Evolutionary conservation across 75 land plant species (phyloP).

Genomic region (Adiantum capillusveneris): DNA sequence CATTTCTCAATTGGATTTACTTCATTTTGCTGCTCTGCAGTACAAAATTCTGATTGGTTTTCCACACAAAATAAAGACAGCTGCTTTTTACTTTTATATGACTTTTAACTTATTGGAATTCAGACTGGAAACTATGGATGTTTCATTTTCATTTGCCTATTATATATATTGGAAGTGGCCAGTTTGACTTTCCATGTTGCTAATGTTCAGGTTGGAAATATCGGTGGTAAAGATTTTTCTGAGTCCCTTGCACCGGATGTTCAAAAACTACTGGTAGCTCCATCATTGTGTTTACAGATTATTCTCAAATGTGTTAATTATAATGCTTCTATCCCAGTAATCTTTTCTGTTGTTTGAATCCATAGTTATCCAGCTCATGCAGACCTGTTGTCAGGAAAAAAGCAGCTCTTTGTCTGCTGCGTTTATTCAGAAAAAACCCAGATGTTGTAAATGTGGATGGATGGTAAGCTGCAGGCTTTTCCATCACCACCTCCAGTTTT

Average conservation of each 20-base stretch:
- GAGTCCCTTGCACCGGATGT: constrained; percentile 98
- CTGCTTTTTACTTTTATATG: too few relatives aligned
- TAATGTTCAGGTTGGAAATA: constrained; percentile 77
- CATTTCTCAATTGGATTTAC: too few relatives aligned
- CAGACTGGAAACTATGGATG: too few relatives aligned
- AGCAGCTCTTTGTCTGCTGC: constrained; percentile 92
- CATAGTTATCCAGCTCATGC: constrained; percentile 83
- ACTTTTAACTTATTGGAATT: too few relatives aligned
- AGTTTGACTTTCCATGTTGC: not conserved
- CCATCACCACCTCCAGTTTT: not conserved
- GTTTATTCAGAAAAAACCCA: constrained; percentile 88
- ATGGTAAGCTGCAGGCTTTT: constrained; percentile 46
- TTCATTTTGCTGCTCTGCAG: too few relatives aligned
- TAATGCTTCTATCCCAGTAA: not conserved
- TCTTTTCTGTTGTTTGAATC: not conserved
- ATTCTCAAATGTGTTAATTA: not conserved
- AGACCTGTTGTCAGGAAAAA: constrained; percentile 96
- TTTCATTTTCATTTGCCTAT: too few relatives aligned
- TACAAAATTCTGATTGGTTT: too few relatives aligned
- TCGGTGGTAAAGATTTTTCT: constrained; percentile 97
- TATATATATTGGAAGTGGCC: too few relatives aligned
- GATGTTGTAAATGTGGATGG: constrained; percentile 99
- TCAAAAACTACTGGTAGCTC: constrained; percentile 86
- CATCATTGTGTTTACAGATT: not conserved
- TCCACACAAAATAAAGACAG: too few relatives aligned